Conservation (phyloP, 2,329 filamentous ascomycete genomes). For the Plectosphaerella plurivora region DNA sequence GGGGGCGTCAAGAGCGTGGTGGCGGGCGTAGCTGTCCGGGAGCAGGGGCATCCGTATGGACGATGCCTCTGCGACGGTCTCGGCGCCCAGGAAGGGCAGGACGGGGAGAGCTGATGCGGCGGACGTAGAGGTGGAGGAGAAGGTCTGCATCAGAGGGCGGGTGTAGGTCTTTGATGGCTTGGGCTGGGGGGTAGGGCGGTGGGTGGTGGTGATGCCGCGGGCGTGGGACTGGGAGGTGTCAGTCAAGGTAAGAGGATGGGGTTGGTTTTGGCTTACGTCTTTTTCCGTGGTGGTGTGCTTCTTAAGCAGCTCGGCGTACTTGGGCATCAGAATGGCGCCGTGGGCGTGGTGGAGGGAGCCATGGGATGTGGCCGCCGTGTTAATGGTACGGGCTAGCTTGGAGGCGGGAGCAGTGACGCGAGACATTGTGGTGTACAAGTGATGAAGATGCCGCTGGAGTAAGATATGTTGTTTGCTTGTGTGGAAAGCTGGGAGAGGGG, state of each 20-base stretch:
- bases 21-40: constrained; percentile 50
- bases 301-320: constrained; percentile 41
- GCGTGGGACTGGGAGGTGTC: constrained; percentile 19
- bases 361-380: constrained; percentile 34
- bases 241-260: constrained; percentile 1
- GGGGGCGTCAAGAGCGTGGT: constrained; percentile 35
- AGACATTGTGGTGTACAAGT: constrained; percentile 32
- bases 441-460: constrained; percentile 2
- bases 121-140: constrained; percentile 42
- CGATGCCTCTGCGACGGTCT: constrained; percentile 24
- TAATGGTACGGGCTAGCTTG: constrained; percentile 43
- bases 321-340: constrained; percentile 37
- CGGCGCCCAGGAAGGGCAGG: constrained; percentile 41
- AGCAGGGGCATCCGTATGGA: constrained; percentile 53
- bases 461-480: neutral
- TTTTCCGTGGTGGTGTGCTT: constrained; percentile 29
- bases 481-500: neutral
- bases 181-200: constrained; percentile 41
- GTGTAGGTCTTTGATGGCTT: constrained; percentile 24
- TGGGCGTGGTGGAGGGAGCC: constrained; percentile 24
- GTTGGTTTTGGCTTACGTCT: constrained; percentile 29
- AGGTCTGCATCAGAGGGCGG: constrained; percentile 59
- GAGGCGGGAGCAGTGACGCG: constrained; percentile 43
- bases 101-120: constrained; percentile 39
- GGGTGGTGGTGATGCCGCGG: constrained; percentile 40